These are phyloP conservation scores for Zygosaccharomyces sapae DNA, from an alignment of 1,139 yeast genomes.

Conservation along the genomic window DNA sequence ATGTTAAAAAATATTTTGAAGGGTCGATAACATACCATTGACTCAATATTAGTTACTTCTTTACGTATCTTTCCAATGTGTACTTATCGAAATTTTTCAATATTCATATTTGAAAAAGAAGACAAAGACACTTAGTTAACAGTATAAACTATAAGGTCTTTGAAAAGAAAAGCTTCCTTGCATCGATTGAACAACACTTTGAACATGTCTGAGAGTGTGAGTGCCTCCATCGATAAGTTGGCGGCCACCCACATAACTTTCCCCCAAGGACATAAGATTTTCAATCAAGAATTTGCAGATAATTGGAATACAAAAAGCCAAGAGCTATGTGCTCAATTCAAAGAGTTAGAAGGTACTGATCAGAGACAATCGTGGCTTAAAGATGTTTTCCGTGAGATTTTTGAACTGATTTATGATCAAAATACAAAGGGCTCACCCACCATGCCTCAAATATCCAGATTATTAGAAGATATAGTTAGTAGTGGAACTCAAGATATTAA, in stretches of 20 bases:
- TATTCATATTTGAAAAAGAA: background rate
- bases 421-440: conserved; percentile 3
- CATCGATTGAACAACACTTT: background rate
- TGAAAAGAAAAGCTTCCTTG: background rate
- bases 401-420: conserved; percentile 14
- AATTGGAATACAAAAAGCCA: conserved; percentile 19
- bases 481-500: conserved; percentile 15
- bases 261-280: conserved; percentile 7
- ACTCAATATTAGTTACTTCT: background rate
- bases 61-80: background rate
- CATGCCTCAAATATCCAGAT: conserved; percentile 11
- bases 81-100: background rate
- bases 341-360: conserved; percentile 12
- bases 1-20: background rate
- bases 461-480: conserved; percentile 14
- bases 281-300: conserved; percentile 15
- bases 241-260: conserved; percentile 9
- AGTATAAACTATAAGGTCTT: background rate
- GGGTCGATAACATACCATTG: conserved; percentile 12
- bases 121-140: background rate
- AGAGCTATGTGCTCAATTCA: conserved; percentile 14
- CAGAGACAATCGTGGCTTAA: conserved; percentile 25
- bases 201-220: conserved; percentile 7
- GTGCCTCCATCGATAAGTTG: conserved; percentile 16
- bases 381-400: conserved; percentile 19